A percentile compares a stretch with the other conserved stretches of the same genome.
These are phyloP conservation scores for Proliferodiscus dingleyae DNA, from an alignment of 2,329 filamentous ascomycete genomes.

Conservation along the genomic window DNA sequence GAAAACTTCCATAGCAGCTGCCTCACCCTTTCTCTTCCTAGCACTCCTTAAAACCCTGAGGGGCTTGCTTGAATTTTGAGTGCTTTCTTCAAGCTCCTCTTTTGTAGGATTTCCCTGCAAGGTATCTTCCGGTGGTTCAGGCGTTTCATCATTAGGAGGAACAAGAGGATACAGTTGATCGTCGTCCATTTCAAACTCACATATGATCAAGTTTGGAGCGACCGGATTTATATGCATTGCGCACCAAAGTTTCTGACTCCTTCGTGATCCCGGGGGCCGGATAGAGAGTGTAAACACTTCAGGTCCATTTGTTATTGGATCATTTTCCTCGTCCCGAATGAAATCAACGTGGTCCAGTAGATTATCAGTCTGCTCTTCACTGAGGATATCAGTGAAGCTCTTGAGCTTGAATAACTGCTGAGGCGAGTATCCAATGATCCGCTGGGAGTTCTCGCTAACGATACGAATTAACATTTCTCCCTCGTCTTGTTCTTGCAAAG, in stretches of 20 bases:
- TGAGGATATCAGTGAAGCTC: conserved; percentile 78
- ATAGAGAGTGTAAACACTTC: conserved; percentile 81
- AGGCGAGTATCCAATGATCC: conserved; percentile 72
- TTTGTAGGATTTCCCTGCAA: conserved; percentile 66
- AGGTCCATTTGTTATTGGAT: conserved; percentile 70
- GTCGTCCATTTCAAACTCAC: conserved; percentile 84
- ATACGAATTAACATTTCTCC: conserved; percentile 66
- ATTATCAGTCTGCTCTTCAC: conserved; percentile 78
- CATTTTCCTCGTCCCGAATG: conserved; percentile 74
- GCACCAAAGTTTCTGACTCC: conserved; percentile 72
- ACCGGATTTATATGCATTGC: conserved; percentile 71
- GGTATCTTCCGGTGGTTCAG: conserved; percentile 67
- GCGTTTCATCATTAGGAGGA: conserved; percentile 53
- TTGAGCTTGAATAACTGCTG: conserved; percentile 67
- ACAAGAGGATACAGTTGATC: conserved; percentile 65
- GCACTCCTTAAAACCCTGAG: conserved; percentile 72
- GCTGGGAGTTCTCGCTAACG: conserved; percentile 75
- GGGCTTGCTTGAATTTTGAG: conserved; percentile 68
- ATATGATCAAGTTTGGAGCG: conserved; percentile 69
- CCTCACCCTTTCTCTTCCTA: conserved; percentile 69
- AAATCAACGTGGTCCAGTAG: conserved; percentile 84
- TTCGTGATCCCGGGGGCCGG: conserved; percentile 45
- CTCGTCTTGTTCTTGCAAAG: conserved; percentile 64
- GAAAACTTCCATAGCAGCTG: conserved; percentile 83
- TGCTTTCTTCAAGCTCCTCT: conserved; percentile 72